Conservation (phyloP, 345 rosid species). For the Eucalyptus rudis region DNA sequence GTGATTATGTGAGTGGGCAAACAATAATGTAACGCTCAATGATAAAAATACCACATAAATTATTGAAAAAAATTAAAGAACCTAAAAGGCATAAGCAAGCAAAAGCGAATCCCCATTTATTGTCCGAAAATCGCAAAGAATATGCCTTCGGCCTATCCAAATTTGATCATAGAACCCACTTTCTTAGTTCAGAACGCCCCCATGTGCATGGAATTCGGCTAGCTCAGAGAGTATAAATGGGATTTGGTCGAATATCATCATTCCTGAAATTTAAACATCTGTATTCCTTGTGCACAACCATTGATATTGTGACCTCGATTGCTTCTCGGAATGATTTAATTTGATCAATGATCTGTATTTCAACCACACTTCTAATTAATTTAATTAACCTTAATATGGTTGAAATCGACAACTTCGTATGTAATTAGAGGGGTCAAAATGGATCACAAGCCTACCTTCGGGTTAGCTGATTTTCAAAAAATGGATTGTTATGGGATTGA, state of each 20-base stretch:
- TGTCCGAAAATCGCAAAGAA: neutral
- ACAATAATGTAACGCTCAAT: neutral
- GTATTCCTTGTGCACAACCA: neutral
- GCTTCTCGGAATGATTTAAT: neutral
- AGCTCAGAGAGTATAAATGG: neutral
- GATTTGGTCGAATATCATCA: neutral
- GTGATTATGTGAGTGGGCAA: neutral
- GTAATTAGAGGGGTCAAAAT: no score
- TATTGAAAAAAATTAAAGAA: neutral
- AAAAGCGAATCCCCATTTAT: neutral
- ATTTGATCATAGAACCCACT: neutral
- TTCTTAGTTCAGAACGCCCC: no score
- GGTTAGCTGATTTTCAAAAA: no score
- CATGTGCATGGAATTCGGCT: neutral
- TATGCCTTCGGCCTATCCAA: neutral
- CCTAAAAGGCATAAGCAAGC: neutral
- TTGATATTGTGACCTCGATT: neutral
- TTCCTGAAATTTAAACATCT: neutral
- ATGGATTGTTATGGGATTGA: no score
- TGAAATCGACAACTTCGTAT: no score
- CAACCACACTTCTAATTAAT: no score
- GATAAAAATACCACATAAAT: no score
- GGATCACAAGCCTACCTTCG: no score
- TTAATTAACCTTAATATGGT: no score
- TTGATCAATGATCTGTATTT: no score